phyloP scores from a whole-genome alignment of 169 alveolate genomes.

The Theileria annulata region DNA sequence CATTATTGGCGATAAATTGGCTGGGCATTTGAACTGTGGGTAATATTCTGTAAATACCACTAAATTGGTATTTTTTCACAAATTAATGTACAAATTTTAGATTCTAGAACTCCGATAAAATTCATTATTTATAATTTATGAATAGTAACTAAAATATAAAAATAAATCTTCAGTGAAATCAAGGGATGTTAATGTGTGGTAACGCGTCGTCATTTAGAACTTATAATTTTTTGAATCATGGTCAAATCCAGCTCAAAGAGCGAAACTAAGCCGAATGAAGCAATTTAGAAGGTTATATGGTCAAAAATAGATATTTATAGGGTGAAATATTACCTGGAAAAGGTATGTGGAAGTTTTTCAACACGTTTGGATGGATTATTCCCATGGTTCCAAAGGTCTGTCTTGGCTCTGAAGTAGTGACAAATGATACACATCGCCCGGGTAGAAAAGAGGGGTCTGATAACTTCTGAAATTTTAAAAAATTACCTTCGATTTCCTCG shows the following conservation, averaged over 20 bases:
- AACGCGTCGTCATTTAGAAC: not conserved
- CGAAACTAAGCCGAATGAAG: constrained; percentile 56
- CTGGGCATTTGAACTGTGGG: not conserved
- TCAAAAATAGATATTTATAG: not conserved
- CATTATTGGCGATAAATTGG: constrained; percentile 12
- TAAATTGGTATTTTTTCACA: not conserved
- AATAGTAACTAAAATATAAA: not conserved
- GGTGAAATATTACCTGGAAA: constrained; percentile 80
- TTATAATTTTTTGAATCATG: constrained; percentile 21
- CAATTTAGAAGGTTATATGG: not conserved
- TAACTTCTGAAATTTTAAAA: not conserved
- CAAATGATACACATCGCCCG: constrained; percentile 77
- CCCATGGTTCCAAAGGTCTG: constrained; percentile 88
- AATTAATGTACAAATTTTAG: not conserved
- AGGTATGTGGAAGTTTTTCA: constrained; percentile 83
- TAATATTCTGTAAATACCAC: not conserved
- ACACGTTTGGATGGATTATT: constrained; percentile 92
- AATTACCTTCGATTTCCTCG: constrained; percentile 65
- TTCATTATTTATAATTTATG: constrained; percentile 3
- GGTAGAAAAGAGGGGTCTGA: constrained; percentile 79
- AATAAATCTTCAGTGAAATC: no score
- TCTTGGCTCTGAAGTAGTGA: constrained; percentile 17
- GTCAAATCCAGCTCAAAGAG: constrained; percentile 75
- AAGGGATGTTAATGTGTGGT: constrained; percentile 8
- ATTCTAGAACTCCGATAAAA: not conserved